Conservation (phyloP, 2,329 filamentous ascomycete species). For the Venturia nashicola region DNA sequence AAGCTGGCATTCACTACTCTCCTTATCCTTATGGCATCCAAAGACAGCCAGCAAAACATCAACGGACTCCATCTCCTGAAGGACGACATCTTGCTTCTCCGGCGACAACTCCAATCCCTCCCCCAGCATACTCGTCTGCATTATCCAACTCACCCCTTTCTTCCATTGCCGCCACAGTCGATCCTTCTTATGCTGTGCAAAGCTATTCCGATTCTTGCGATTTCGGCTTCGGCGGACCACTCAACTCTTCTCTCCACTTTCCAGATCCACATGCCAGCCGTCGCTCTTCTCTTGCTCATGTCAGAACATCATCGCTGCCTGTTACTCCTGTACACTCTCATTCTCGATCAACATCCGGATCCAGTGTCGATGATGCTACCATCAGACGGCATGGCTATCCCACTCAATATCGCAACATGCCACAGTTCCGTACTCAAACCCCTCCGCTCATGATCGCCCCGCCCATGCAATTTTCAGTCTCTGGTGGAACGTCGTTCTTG, state of each 20-base stretch:
- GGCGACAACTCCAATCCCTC: background rate
- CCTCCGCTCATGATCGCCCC: constrained; percentile 14
- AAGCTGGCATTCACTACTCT: constrained; percentile 20
- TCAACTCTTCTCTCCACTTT: constrained; percentile 50
- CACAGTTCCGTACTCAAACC: constrained; percentile 39
- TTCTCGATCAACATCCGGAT: constrained; percentile 50
- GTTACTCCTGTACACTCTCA: constrained; percentile 21
- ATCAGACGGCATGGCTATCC: constrained; percentile 67
- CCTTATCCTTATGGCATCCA: constrained; percentile 8
- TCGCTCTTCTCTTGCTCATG: constrained; percentile 22
- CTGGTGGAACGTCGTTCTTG: constrained; percentile 3
- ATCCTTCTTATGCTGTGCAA: constrained; percentile 24
- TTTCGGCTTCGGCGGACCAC: constrained; percentile 26
- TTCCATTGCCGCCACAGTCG: constrained; percentile 21
- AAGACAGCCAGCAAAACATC: background rate
- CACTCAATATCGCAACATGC: constrained; percentile 63
- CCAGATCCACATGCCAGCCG: constrained; percentile 25
- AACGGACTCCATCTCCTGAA: constrained; percentile 7
- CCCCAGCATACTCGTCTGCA: constrained; percentile 3
- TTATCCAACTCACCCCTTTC: constrained; percentile 4
- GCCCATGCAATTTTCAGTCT: background rate
- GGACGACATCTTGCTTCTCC: constrained; percentile 11
- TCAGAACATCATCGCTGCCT: constrained; percentile 26
- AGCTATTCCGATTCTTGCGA: constrained; percentile 14
- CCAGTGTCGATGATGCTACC: constrained; percentile 53